Evolutionary conservation across 1,284 basidiomycete species (phyloP).

Genomic region (Rhodofomes roseus): DNA sequence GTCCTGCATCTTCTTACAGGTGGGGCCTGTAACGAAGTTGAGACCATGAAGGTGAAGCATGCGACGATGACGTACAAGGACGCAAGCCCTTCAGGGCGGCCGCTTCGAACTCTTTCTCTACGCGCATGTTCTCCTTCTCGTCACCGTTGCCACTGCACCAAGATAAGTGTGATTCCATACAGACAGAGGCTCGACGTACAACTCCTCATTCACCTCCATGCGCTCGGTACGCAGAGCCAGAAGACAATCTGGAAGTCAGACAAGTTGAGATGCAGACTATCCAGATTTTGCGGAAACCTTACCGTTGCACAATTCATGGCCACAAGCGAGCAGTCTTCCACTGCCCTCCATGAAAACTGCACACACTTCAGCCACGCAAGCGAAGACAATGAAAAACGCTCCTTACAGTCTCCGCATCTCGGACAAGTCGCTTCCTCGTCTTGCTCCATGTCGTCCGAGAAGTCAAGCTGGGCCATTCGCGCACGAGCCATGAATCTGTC

Average conservation of each 20-base stretch:
- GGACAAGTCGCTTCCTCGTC: conserved; percentile 44
- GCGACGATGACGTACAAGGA: conserved; percentile 42
- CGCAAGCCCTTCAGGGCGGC: conserved; percentile 53
- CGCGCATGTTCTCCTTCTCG: conserved; percentile 50
- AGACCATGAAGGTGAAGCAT: not conserved
- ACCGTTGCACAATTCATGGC: conserved; percentile 63
- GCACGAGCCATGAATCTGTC: conserved; percentile 44
- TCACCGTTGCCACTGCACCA: conserved; percentile 50
- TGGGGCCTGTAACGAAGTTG: conserved; percentile 41
- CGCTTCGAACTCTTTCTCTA: conserved; percentile 52
- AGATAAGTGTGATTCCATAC: not conserved
- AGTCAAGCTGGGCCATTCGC: conserved; percentile 36
- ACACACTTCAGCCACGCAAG: not conserved
- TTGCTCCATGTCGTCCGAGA: conserved; percentile 37
- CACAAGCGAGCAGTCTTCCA: conserved; percentile 51
- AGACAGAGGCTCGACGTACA: conserved; percentile 36
- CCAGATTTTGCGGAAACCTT: not conserved
- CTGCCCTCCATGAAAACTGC: conserved; percentile 45
- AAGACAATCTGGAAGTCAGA: conserved; percentile 42
- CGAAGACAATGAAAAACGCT: not conserved
- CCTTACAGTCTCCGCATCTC: conserved; percentile 51
- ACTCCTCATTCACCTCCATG: conserved; percentile 52
- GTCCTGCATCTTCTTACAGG: conserved; percentile 55
- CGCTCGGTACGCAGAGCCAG: conserved; percentile 45
- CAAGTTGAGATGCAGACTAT: not conserved